Evolutionary conservation across 148 eudicot genomes (phyloP).

Genomic region (Camellia lanceoleosa): DNA sequence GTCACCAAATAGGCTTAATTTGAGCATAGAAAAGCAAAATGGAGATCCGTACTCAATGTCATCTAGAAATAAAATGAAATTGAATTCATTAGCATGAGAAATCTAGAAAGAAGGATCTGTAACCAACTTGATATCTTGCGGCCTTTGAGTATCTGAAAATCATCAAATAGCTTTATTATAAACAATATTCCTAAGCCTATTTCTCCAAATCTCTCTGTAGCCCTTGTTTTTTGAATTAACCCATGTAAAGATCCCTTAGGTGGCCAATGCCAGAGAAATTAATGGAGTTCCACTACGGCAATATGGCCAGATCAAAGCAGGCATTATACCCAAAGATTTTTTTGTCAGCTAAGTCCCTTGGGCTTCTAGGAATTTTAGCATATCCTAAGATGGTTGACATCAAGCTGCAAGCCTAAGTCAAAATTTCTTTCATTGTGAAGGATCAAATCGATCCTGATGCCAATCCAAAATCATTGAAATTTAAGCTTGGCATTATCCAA

Average conservation of each 20-base stretch:
- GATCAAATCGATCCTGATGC: not conserved
- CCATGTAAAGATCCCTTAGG: not conserved
- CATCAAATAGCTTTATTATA: not conserved
- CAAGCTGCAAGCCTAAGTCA: too few species aligned
- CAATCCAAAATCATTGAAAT: not conserved
- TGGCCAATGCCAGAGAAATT: not conserved
- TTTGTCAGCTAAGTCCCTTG: not conserved
- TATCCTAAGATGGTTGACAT: not conserved
- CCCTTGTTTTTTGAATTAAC: not conserved
- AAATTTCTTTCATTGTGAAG: not conserved
- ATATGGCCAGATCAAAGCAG: not conserved
- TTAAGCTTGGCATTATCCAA: not conserved
- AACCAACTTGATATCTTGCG: not conserved
- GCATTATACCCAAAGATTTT: not conserved
- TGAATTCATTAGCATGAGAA: not conserved
- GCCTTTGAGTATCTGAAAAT: not conserved
- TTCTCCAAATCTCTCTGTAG: not conserved
- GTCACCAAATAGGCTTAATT: slow-evolving; percentile 7
- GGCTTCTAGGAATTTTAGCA: not conserved
- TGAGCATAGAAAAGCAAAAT: not conserved
- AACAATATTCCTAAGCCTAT: not conserved
- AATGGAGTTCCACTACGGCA: not conserved
- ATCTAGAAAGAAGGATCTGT: not conserved
- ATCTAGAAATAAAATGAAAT: not conserved
- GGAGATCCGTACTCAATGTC: not conserved